phyloP scores from a whole-genome alignment of 2,329 filamentous ascomycete species.

The Colletotrichum sp. region DNA sequence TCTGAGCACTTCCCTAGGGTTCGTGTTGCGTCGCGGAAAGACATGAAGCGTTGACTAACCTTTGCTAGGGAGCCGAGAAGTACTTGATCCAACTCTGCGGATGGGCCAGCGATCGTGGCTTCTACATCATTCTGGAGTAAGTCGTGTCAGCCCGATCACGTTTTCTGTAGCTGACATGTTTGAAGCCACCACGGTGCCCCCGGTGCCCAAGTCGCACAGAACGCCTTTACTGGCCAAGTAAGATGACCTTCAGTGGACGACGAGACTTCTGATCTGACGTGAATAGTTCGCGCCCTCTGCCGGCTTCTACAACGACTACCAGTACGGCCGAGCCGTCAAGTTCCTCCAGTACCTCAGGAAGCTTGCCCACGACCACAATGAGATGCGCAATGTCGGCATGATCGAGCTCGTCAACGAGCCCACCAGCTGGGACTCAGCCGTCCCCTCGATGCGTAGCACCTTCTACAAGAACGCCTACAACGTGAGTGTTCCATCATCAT shows the following conservation, averaged over 20 bases:
- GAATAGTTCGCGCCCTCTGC: constrained; percentile 29
- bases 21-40: neutral
- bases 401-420: constrained; percentile 66
- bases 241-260: neutral
- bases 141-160: neutral
- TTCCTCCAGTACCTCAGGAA: constrained; percentile 63
- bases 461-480: constrained; percentile 53
- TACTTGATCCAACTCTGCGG: constrained; percentile 52
- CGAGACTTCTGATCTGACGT: neutral
- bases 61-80: constrained; percentile 43
- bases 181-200: constrained; percentile 52
- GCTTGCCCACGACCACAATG: constrained; percentile 51
- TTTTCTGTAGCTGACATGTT: neutral
- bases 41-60: neutral
- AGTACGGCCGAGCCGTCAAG: constrained; percentile 59
- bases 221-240: constrained; percentile 53
- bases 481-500: neutral
- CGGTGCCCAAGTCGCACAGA: constrained; percentile 49
- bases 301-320: constrained; percentile 61
- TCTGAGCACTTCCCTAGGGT: constrained; percentile 54
- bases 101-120: constrained; percentile 51
- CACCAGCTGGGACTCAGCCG: constrained; percentile 37
- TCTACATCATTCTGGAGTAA: constrained; percentile 58
- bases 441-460: constrained; percentile 36
- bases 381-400: constrained; percentile 63